Evolutionary conservation across 2,329 filamentous ascomycete species (phyloP), one percentile per base, ranked within the genome.

Genomic region (Aspergillus intermedius): DNA sequence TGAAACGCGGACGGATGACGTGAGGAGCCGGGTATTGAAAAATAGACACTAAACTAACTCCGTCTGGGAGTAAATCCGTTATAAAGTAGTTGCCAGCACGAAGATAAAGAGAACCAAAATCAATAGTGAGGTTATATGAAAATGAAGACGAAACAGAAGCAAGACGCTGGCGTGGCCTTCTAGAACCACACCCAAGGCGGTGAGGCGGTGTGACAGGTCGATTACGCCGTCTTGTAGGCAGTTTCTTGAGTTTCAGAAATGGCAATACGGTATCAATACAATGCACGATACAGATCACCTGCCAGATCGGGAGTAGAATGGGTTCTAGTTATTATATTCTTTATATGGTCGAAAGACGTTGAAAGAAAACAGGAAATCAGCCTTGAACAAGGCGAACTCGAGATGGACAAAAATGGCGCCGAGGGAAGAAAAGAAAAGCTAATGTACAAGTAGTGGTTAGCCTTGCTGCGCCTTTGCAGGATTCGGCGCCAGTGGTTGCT

Each of bases 361-460:
- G 13, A 47, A 41, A 47, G 22, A 39, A 34, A n/a, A 40, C 34
- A 22, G 13, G n/a, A 44, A 45, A n/a, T 32, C 35, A 23, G 25
- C 25, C 25, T 17, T 22, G 25, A 44, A 44, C 17, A 43, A 30
- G n/a, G 28, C 37, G 44, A 46, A 42, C 7, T 34, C 15, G 12
- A 42, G 28, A 12, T 5, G 35, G 22, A 42, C 23, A 28, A 43
- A 10, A 34, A 42, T 32, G 35, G 25, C 10, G 10, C 10, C 10
- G 46, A 45, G 6, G 12, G 32, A 44, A 45, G 48, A 45, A 46
- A 50, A 49, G 47, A 41, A 48, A 50, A 50, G 17, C 8, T 43
- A 23, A 23, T 12, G 25, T 30, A 12, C 25, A 35, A 17, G 34
- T 17, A 17, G 34, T 35, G 13, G 8, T n/a, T n/a, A 35, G 34